phyloP scores from a whole-genome alignment of 768 basidiomycete genomes.

The Phlegmacium glaucopus region DNA sequence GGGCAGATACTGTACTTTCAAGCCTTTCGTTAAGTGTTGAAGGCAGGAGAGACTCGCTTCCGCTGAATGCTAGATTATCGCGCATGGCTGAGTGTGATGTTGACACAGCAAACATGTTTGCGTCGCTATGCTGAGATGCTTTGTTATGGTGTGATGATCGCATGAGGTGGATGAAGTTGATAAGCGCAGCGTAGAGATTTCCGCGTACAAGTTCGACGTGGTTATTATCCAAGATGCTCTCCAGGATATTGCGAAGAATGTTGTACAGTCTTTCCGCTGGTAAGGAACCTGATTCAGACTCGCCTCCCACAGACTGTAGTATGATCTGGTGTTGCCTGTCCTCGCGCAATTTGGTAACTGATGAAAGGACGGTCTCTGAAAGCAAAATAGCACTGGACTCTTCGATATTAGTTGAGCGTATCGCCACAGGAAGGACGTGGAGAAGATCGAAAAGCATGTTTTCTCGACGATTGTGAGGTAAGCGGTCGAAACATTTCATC shows the following conservation, averaged over 20 bases:
- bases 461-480: slow-evolving; percentile 81
- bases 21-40: slow-evolving; percentile 18
- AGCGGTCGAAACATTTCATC: slow-evolving; percentile 79
- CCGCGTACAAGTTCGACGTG: slow-evolving; percentile 86
- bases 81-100: slow-evolving; percentile 37
- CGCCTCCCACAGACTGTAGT: slow-evolving; percentile 61
- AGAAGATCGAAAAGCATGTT: slow-evolving; percentile 89
- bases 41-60: slow-evolving; percentile 34
- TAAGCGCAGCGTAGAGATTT: slow-evolving; percentile 88
- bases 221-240: slow-evolving; percentile 72
- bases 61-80: slow-evolving; percentile 37
- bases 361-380: slow-evolving; percentile 76
- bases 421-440: slow-evolving; percentile 69
- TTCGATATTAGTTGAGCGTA: slow-evolving; percentile 62
- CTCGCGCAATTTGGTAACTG: slow-evolving; percentile 86
- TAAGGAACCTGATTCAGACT: slow-evolving; percentile 61
- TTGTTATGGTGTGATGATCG: slow-evolving; percentile 29
- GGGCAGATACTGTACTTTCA: slow-evolving; percentile 27
- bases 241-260: slow-evolving; percentile 70
- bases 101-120: slow-evolving; percentile 24
- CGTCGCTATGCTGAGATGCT: slow-evolving; percentile 11
- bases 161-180: slow-evolving; percentile 87
- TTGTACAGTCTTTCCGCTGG: slow-evolving; percentile 78
- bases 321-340: slow-evolving; percentile 70
- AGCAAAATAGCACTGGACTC: slow-evolving; percentile 78